Evolutionary conservation across 2,329 filamentous ascomycete species (phyloP), one percentile per base, ranked within the genome.

Genomic region (Cladosporium sp.): DNA sequence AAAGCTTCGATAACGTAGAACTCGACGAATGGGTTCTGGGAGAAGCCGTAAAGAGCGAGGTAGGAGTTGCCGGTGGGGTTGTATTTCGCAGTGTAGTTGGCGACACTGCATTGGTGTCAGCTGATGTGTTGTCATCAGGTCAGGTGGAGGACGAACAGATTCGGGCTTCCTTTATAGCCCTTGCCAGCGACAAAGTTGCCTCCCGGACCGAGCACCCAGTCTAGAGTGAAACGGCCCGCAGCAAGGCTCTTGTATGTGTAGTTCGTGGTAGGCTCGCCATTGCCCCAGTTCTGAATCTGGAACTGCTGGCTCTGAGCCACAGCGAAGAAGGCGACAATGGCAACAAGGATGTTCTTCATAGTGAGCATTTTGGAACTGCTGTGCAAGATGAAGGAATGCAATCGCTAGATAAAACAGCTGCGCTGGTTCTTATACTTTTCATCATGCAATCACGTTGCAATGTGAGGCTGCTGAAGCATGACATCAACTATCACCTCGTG

Each of bases 1-100:
- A 62, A 62, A 0, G 59, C 59, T 40, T 62, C 59, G 12, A 62
- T 21, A 11, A 62, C 59, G 59, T 62, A 62, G 59, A 62, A 62
- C 10, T 62, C 59, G 29, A 62, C 59, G n/a, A 33, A 16, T 7
- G 59, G 59, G 59, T 37, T 62, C 2, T 26, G 33, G 44, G 59
- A 52, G 44, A 52, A 62, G 28, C 59, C 59, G 14, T 62, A 62
- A 1, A 62, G 46, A 3, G 59, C 59, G 14, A 62, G 59, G 31
- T 62, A 53, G 14, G 44, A 62, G 46, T 62, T 62, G 46, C 59
- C 59, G 5, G 44, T 62, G 8, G 59, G 44, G 31, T 52, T 62
- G 40, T 52, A 52, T 16, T 62, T 52, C 14, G 59, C 59, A 2
- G 44, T 52, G 46, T 62, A 62, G 59, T 52, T 62, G n/a, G 53